Evolutionary conservation across 345 rosid species (phyloP).

Genomic region (Arabidopsis thaliana): DNA sequence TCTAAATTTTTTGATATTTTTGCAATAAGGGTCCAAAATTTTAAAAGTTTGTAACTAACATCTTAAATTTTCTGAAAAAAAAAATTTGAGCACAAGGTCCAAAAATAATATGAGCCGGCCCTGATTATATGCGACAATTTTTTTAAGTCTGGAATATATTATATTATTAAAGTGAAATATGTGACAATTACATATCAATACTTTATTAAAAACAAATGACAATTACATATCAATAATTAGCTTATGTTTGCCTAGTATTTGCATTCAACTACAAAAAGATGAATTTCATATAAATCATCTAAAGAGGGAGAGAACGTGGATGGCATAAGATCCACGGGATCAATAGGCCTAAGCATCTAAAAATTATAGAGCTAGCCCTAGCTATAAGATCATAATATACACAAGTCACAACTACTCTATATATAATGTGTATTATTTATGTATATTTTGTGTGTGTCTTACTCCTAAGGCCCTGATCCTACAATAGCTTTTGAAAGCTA

Average conservation of each 20-base stretch:
- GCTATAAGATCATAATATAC: conserved; percentile 20
- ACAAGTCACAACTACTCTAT: background rate
- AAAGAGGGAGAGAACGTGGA: conserved; percentile 26
- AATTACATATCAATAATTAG: conserved; percentile 17
- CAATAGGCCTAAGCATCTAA: conserved; percentile 31
- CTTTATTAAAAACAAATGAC: background rate
- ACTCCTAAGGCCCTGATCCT: background rate
- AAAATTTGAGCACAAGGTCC: too few relatives aligned
- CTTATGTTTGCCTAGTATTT: conserved; percentile 11
- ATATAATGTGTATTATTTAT: conserved; percentile 6
- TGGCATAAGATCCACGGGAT: conserved; percentile 33
- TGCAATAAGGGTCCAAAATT: too few relatives aligned
- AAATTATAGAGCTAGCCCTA: conserved; percentile 18
- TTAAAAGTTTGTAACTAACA: too few relatives aligned
- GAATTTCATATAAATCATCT: background rate
- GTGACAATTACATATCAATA: conserved; percentile 6
- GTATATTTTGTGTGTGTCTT: conserved; percentile 26
- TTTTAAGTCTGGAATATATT: too few relatives aligned
- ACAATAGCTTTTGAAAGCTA: conserved; percentile 38
- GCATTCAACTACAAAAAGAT: background rate
- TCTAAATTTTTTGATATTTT: too few relatives aligned
- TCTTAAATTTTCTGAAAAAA: too few relatives aligned
- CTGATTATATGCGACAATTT: too few relatives aligned
- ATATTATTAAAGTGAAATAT: background rate
- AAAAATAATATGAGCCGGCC: too few relatives aligned